A percentile compares a stretch with the other conserved stretches of the same genome.
phyloP scores from a whole-genome alignment of 805 yeast species.

The Candida suzukii region DNA sequence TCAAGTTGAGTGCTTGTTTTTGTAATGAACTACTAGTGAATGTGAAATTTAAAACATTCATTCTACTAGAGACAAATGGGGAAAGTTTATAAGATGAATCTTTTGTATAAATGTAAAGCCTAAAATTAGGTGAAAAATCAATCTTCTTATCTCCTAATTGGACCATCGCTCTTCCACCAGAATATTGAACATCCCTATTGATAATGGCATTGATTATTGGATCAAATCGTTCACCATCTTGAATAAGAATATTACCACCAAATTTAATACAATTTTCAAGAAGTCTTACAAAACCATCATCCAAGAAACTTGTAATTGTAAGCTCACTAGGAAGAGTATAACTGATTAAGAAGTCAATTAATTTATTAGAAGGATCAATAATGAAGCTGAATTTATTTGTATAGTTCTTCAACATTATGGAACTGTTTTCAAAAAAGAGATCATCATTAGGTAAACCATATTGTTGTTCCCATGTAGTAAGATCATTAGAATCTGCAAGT shows the following conservation, averaged over 20 bases:
- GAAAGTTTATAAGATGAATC: conserved; percentile 43
- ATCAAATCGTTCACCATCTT: conserved; percentile 76
- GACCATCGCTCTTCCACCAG: conserved; percentile 67
- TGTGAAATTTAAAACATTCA: conserved; percentile 61
- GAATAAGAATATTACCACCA: conserved; percentile 68
- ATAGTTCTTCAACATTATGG: conserved; percentile 30
- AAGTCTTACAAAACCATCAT: conserved; percentile 55
- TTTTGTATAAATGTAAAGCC: conserved; percentile 51
- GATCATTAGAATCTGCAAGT: conserved; percentile 33
- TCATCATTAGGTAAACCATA: conserved; percentile 53
- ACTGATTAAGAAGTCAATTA: conserved; percentile 33
- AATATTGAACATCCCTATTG: conserved; percentile 47
- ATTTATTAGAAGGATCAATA: conserved; percentile 62
- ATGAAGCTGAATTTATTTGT: conserved; percentile 41
- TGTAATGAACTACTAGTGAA: conserved; percentile 64
- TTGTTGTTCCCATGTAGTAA: conserved; percentile 41
- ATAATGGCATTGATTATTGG: conserved; percentile 64
- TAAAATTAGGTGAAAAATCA: conserved; percentile 62
- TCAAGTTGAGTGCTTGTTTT: conserved; percentile 49
- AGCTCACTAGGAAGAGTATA: conserved; percentile 29
- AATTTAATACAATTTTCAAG: conserved; percentile 78
- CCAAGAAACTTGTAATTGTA: conserved; percentile 62
- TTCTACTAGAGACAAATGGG: conserved; percentile 54
- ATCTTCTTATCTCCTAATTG: conserved; percentile 55
- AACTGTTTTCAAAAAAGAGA: conserved; percentile 54